Conservation (phyloP, 2,329 filamentous ascomycete species). For the Aspergillus hortae region DNA sequence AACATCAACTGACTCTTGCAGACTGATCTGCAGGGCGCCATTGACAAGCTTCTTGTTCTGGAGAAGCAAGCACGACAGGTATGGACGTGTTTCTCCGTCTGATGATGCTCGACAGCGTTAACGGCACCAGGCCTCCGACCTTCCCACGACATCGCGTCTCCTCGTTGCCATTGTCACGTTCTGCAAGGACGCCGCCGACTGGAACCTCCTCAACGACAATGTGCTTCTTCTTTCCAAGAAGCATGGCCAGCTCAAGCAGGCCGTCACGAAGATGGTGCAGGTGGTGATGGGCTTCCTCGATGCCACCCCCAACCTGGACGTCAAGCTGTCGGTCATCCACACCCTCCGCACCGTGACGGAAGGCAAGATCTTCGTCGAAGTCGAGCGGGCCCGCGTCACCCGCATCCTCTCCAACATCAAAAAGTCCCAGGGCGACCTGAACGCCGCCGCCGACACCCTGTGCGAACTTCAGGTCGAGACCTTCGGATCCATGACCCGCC, state of each 20-base stretch:
- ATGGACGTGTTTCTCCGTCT: conserved; percentile 19
- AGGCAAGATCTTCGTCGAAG: conserved; percentile 99
- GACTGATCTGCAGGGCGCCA: conserved; percentile 73
- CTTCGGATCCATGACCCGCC: conserved; percentile 93
- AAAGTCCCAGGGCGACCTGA: conserved; percentile 88
- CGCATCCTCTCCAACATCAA: conserved; percentile 96
- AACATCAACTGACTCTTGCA: conserved; percentile 22
- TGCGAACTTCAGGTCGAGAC: conserved; percentile 99
- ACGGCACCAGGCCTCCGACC: conserved; percentile 73
- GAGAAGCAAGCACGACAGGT: conserved; percentile 99
- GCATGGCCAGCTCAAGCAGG: conserved; percentile 98
- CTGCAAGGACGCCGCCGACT: conserved; percentile 89
- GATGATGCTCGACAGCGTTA: neutral
- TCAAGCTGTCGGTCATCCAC: conserved; percentile 90
- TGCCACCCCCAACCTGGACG: conserved; percentile 77
- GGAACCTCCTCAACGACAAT: conserved; percentile 94
- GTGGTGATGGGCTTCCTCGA: conserved; percentile 90
- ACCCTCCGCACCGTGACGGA: conserved; percentile 94
- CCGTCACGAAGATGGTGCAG: conserved; percentile 98
- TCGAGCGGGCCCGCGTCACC: conserved; percentile 92
- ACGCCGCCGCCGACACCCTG: conserved; percentile 83
- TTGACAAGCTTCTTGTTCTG: conserved; percentile 86
- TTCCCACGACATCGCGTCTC: conserved; percentile 87
- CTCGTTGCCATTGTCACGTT: conserved; percentile 86
- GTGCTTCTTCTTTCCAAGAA: conserved; percentile 96